Conservation (phyloP, 2,329 filamentous ascomycete genomes). For the Sporothrix phasma region DNA sequence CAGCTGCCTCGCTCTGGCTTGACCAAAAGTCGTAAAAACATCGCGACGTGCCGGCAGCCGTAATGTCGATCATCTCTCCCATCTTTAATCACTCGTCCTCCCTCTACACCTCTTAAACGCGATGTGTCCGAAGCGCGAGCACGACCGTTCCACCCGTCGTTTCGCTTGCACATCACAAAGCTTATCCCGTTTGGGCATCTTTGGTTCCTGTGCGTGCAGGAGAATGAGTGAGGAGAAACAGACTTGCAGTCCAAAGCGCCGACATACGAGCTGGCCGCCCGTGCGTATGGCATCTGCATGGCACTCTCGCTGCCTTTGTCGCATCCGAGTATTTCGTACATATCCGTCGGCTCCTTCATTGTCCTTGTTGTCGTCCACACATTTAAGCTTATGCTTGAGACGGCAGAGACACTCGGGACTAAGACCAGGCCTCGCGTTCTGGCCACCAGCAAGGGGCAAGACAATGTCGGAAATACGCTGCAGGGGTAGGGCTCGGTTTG, state of each 20-base stretch:
- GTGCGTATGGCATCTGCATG: not conserved
- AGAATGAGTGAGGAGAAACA: not conserved
- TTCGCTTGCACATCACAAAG: not conserved
- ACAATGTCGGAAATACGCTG: not conserved
- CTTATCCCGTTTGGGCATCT: not conserved
- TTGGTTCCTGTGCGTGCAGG: not conserved
- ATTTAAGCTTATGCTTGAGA: too few relatives aligned
- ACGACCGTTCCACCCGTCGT: not conserved
- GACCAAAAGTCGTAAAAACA: not conserved
- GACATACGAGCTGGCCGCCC: not conserved
- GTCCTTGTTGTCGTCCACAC: too few relatives aligned
- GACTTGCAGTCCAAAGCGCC: not conserved
- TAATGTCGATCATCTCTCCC: not conserved
- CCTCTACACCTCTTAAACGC: not conserved
- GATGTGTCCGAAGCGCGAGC: not conserved
- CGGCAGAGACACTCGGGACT: not conserved
- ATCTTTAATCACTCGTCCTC: not conserved
- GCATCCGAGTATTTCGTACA: not conserved
- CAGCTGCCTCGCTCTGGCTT: not conserved
- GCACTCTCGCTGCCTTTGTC: not conserved
- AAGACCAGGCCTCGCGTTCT: not conserved
- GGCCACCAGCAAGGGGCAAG: not conserved
- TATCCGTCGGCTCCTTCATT: too few relatives aligned
- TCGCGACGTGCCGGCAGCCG: not conserved
- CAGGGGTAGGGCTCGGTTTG: too few relatives aligned